Evolutionary conservation across 495 filamentous ascomycete genomes (phyloP).

Genomic region (Penicillium desertorum): DNA sequence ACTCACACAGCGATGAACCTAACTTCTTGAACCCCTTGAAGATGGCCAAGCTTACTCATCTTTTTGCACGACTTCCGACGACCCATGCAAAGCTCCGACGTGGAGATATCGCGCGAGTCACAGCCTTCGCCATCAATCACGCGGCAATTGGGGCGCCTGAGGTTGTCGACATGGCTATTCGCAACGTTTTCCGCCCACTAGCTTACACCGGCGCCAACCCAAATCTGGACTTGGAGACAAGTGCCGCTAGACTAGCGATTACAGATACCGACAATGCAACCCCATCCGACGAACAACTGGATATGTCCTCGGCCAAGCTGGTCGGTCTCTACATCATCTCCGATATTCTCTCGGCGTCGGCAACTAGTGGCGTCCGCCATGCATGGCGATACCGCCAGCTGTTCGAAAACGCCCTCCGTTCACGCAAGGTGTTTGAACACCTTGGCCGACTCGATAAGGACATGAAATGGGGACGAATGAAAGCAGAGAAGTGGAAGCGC

Average conservation of each 20-base stretch:
- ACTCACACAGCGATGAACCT: conserved; percentile 52
- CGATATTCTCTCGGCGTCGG: conserved; percentile 84
- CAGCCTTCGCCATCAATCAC: conserved; percentile 86
- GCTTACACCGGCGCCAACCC: conserved; percentile 61
- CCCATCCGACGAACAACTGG: conserved; percentile 48
- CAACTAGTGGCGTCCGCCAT: conserved; percentile 78
- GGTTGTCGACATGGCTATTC: conserved; percentile 81
- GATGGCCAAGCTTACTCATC: conserved; percentile 77
- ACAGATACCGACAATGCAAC: conserved; percentile 16
- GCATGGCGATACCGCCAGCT: conserved; percentile 89
- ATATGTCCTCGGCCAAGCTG: conserved; percentile 71
- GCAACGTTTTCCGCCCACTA: conserved; percentile 74
- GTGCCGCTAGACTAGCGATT: conserved; percentile 17
- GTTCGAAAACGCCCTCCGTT: conserved; percentile 73
- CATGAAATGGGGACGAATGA: conserved; percentile 77
- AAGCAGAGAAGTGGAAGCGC: conserved; percentile 87
- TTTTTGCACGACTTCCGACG: conserved; percentile 78
- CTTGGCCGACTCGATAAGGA: conserved; percentile 77
- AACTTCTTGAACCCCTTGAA: conserved; percentile 80
- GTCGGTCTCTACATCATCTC: conserved; percentile 84
- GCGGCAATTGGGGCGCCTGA: conserved; percentile 79
- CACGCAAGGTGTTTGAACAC: conserved; percentile 72
- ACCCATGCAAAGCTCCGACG: conserved; percentile 71
- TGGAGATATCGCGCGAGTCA: conserved; percentile 83
- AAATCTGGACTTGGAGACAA: conserved; percentile 45